phyloP scores from a whole-genome alignment of 2,329 filamentous ascomycete species.

The Ascochyta lentis region DNA sequence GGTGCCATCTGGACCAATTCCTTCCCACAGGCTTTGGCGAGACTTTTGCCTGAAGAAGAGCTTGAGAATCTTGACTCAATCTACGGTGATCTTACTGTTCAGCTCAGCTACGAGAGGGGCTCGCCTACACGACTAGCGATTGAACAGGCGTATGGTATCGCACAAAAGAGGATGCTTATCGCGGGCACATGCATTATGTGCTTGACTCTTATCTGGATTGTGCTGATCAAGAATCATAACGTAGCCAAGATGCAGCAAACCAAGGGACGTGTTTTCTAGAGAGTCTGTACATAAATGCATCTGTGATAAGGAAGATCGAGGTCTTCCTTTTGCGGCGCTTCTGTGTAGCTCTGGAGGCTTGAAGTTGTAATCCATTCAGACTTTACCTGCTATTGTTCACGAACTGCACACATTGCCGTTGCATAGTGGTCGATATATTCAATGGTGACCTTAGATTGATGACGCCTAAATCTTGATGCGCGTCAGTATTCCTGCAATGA shows the following conservation, averaged over 20 bases:
- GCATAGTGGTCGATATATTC: no score
- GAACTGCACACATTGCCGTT: no score
- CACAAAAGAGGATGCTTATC: slow-evolving; percentile 56
- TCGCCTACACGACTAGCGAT: slow-evolving; percentile 52
- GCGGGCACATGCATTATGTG: slow-evolving; percentile 45
- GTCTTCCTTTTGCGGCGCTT: no score
- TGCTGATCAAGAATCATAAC: slow-evolving; percentile 27
- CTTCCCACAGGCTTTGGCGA: slow-evolving; percentile 23
- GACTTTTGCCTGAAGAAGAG: slow-evolving; percentile 48
- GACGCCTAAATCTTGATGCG: no score
- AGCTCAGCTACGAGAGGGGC: slow-evolving; percentile 50
- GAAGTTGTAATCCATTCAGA: no score
- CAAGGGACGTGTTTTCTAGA: slow-evolving; percentile 24
- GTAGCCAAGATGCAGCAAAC: slow-evolving; percentile 27
- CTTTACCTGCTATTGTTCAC: no score
- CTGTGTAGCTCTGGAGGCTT: no score
- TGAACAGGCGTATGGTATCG: slow-evolving; percentile 52
- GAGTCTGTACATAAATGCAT: neutral
- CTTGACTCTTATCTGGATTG: slow-evolving; percentile 23
- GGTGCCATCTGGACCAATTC: slow-evolving; percentile 66
- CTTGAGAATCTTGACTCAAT: slow-evolving; percentile 45
- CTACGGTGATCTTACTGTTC: slow-evolving; percentile 50
- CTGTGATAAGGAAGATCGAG: no score
- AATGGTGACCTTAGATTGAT: no score
- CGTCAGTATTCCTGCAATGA: no score